phyloP scores from a whole-genome alignment of 176 grass and related monocot species.

The Leersia perrieri region DNA sequence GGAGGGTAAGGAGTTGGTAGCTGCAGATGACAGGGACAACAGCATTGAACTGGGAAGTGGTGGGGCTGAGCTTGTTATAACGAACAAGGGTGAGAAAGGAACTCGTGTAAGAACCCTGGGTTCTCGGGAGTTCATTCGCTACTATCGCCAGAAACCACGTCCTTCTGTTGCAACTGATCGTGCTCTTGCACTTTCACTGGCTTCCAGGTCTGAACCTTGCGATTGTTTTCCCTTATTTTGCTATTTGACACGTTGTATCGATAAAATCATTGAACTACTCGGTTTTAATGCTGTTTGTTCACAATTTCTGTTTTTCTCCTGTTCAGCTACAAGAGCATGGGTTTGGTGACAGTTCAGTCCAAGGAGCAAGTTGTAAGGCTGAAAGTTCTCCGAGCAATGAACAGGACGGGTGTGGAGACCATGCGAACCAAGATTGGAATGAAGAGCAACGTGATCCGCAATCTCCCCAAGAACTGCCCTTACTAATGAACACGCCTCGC shows the following conservation, averaged over 20 bases:
- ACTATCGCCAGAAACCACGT: conserved; percentile 82
- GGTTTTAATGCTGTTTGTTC: background rate
- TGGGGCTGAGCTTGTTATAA: conserved; percentile 80
- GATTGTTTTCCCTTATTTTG: background rate
- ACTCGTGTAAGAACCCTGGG: conserved; percentile 59
- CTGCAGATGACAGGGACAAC: conserved; percentile 40
- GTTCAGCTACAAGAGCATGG: conserved; percentile 80
- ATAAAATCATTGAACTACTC: background rate
- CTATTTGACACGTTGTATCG: background rate
- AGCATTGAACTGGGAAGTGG: conserved; percentile 70
- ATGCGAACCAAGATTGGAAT: conserved; percentile 88
- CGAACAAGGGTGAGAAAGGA: conserved; percentile 60
- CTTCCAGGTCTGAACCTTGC: conserved; percentile 55
- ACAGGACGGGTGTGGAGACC: conserved; percentile 53
- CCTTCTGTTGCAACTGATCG: conserved; percentile 66
- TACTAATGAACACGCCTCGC: conserved; percentile 38
- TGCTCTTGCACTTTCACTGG: conserved; percentile 68
- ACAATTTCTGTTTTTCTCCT: background rate
- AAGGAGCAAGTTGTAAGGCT: conserved; percentile 81
- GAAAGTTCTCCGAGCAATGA: conserved; percentile 84
- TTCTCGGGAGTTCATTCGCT: conserved; percentile 82
- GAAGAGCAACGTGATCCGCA: conserved; percentile 89
- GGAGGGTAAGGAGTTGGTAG: conserved; percentile 75
- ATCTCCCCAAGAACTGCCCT: conserved; percentile 89
- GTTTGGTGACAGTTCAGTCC: conserved; percentile 81